Conservation (phyloP, 495 filamentous ascomycete species). For the Penicillium lagena region DNA sequence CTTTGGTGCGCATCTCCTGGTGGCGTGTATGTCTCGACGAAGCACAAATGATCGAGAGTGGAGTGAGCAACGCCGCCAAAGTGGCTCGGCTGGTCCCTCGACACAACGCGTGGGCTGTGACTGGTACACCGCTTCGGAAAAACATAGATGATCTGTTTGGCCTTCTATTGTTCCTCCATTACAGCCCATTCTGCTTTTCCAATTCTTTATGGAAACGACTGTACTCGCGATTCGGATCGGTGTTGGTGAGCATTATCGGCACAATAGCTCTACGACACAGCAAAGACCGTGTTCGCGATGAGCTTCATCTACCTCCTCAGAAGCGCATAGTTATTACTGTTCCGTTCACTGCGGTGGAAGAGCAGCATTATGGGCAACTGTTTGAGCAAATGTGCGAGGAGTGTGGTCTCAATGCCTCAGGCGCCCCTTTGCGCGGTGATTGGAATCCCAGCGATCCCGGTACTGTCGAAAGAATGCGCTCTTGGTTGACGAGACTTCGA, state of each 20-base stretch:
- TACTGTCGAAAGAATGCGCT: slow-evolving; percentile 59
- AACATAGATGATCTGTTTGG: slow-evolving; percentile 62
- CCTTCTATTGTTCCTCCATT: slow-evolving; percentile 73
- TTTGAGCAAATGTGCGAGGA: slow-evolving; percentile 67
- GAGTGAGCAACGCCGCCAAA: slow-evolving; percentile 73
- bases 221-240: slow-evolving; percentile 46
- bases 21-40: slow-evolving; percentile 93
- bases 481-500: slow-evolving; percentile 64
- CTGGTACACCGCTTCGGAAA: slow-evolving; percentile 81
- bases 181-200: slow-evolving; percentile 63
- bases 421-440: slow-evolving; percentile 49
- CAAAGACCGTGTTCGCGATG: slow-evolving; percentile 69
- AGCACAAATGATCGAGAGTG: slow-evolving; percentile 91
- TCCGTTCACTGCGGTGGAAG: slow-evolving; percentile 81
- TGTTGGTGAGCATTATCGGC: slow-evolving; percentile 61
- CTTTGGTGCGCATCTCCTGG: slow-evolving; percentile 75
- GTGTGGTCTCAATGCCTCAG: slow-evolving; percentile 57
- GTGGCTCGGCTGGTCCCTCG: slow-evolving; percentile 76
- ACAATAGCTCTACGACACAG: slow-evolving; percentile 74
- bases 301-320: slow-evolving; percentile 63
- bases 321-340: slow-evolving; percentile 81
- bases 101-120: slow-evolving; percentile 86
- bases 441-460: slow-evolving; percentile 57
- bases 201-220: slow-evolving; percentile 61
- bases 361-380: slow-evolving; percentile 72